Base-by-base conservation (phyloP, 108 stramenopile species). In the Nitzschia sp. region DNA sequence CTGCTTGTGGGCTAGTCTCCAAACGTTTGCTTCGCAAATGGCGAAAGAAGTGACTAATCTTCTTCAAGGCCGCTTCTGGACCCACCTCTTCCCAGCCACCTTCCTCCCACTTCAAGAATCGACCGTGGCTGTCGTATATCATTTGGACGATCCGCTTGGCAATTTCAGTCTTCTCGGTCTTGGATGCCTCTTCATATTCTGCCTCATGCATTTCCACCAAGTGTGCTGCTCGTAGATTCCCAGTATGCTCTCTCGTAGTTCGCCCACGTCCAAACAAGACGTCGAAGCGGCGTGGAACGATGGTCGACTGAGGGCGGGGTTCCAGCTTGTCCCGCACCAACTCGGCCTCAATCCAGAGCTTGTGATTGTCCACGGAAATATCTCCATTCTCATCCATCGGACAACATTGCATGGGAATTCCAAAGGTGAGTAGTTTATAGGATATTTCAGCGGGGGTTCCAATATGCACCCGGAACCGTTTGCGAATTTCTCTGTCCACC, bases 221-320 rank as follows among this genome's bases (percentile, higher is more conserved):
- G 51, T 54, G 60, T 0, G 12, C 22, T 9, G 58, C 58, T 10
- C 68, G 54, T 15, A 69, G 56, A 58, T 76, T 76, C 14, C 75
- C 75, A 7, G 55, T 50, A 40, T 76, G 75, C 0, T 67, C 65
- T 0, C 73, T 38, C 0, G 53, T 69, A 40, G 44, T 58, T 39
- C 40, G 39, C 34, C 62, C 67, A 0, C 75, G 60, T 8, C 75
- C 75, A 51, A 76, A 76, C 42, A 76, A 43, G 8, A 76, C 75
- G 56, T 76, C 75, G 40, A 76, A 76, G 0, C 66, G 55, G 11
- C 48, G 53, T 0, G 75, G 75, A 17, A 69, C 20, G 7, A 64
- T 58, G 10, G 38, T 46, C 8, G 15, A 26, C n/a, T 53, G 38
- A 37, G 10, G 22, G 10, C 20, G 12, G 8, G 41, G 11, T 25